Conservation (phyloP, 768 basidiomycete species). For the Termitomyces sp. region DNA sequence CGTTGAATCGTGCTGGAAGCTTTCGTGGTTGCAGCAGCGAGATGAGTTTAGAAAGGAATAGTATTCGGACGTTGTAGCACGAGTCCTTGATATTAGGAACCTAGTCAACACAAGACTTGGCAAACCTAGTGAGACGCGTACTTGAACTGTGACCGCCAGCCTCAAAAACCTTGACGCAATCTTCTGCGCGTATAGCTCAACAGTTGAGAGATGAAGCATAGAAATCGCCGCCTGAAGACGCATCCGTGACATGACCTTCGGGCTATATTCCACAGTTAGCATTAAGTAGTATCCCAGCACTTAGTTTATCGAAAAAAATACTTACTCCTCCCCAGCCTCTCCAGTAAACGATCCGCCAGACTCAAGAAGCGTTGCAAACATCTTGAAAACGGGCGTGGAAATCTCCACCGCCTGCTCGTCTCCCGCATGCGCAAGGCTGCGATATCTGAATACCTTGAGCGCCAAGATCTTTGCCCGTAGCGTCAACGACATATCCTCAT, state of each 20-base stretch:
- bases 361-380: slow-evolving; percentile 68
- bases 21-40: slow-evolving; percentile 56
- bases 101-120: not conserved
- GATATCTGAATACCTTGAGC: slow-evolving; percentile 78
- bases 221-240: slow-evolving; percentile 80
- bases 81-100: slow-evolving; percentile 53
- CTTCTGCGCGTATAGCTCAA: slow-evolving; percentile 48
- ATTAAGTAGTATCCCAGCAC: not conserved
- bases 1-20: slow-evolving; percentile 67
- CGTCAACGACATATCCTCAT: slow-evolving; percentile 49
- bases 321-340: slow-evolving; percentile 40
- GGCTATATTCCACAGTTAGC: slow-evolving; percentile 27
- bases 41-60: slow-evolving; percentile 72
- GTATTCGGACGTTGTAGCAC: slow-evolving; percentile 78
- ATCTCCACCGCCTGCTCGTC: slow-evolving; percentile 58
- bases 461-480: slow-evolving; percentile 68
- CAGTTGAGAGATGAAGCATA: slow-evolving; percentile 67
- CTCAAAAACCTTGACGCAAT: slow-evolving; percentile 59
- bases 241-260: slow-evolving; percentile 66
- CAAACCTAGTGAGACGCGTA: slow-evolving; percentile 24
- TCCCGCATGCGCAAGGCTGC: slow-evolving; percentile 63
- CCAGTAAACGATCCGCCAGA: slow-evolving; percentile 57
- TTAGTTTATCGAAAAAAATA: not conserved
- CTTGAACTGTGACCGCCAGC: slow-evolving; percentile 74
- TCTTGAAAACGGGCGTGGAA: slow-evolving; percentile 68